Conservation (phyloP, 2,329 filamentous ascomycete genomes). For the Phaeosphaeriaceae sp. region DNA sequence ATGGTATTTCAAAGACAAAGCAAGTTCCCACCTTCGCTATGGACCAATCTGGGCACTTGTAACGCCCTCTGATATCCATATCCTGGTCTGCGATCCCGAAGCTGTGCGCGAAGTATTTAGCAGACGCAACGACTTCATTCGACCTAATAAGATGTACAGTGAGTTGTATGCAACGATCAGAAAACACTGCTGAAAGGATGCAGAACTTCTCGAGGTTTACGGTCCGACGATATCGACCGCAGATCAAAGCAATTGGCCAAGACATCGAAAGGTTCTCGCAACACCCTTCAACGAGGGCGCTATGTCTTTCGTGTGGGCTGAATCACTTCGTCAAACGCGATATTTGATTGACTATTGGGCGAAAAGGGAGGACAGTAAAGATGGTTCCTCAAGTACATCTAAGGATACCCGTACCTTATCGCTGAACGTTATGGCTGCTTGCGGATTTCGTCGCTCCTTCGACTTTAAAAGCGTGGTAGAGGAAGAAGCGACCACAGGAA, state of each 20-base stretch:
- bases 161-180: too few relatives aligned
- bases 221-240: constrained; percentile 19
- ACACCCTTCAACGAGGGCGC: constrained; percentile 24
- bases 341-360: constrained; percentile 8
- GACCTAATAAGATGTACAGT: constrained; percentile 21
- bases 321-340: constrained; percentile 8
- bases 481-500: background rate
- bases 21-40: background rate
- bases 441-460: constrained; percentile 32
- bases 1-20: constrained; percentile 11
- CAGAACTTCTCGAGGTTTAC: constrained; percentile 18
- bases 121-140: constrained; percentile 16
- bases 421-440: constrained; percentile 43
- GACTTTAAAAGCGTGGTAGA: constrained; percentile 10
- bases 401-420: constrained; percentile 24
- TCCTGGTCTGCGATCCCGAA: constrained; percentile 18
- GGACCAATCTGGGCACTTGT: constrained; percentile 8
- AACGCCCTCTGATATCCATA: constrained; percentile 16
- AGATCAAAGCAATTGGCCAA: constrained; percentile 30
- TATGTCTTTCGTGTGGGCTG: constrained; percentile 20
- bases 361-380: constrained; percentile 2
- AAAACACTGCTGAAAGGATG: background rate
- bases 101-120: constrained; percentile 19
- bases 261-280: constrained; percentile 27
- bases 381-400: constrained; percentile 11